phyloP scores from a whole-genome alignment of 202 grass and related monocot species.

The Miscanthus sacchariflorus region DNA sequence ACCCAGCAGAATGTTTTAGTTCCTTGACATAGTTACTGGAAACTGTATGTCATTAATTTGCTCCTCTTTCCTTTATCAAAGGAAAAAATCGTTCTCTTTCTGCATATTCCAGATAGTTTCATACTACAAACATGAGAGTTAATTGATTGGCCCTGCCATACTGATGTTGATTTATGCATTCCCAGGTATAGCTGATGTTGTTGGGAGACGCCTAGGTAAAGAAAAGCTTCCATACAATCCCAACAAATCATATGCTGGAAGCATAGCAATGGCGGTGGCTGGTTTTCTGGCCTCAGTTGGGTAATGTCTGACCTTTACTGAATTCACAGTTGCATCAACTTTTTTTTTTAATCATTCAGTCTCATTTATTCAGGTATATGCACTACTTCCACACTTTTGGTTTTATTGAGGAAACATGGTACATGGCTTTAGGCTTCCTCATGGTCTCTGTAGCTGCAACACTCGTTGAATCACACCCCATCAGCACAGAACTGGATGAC shows the following conservation, averaged over 20 bases:
- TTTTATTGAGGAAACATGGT: constrained; percentile 79
- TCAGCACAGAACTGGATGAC: constrained; percentile 85
- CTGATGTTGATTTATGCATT: constrained; percentile 14
- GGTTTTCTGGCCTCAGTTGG: constrained; percentile 86
- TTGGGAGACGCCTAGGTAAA: constrained; percentile 80
- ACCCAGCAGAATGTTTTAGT: neutral
- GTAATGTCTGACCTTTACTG: constrained; percentile 52
- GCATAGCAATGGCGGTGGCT: constrained; percentile 68
- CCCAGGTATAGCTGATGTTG: constrained; percentile 89
- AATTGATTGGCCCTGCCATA: neutral
- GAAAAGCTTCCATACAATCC: constrained; percentile 84
- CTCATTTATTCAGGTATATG: constrained; percentile 76
- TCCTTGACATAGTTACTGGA: neutral
- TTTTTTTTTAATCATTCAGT: constrained; percentile 9
- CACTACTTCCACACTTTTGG: constrained; percentile 92
- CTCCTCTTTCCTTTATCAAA: neutral
- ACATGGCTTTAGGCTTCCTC: constrained; percentile 70
- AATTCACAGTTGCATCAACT: neutral
- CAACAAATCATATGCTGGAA: constrained; percentile 88
- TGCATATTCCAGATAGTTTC: neutral
- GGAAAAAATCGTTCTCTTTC: neutral
- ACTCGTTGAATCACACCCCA: constrained; percentile 79
- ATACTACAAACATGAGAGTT: neutral
- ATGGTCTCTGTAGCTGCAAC: constrained; percentile 66
- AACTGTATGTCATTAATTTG: neutral